These are phyloP conservation scores for Beverwykella pulmonaria DNA, from an alignment of 495 filamentous ascomycete genomes.

Conservation along the genomic window DNA sequence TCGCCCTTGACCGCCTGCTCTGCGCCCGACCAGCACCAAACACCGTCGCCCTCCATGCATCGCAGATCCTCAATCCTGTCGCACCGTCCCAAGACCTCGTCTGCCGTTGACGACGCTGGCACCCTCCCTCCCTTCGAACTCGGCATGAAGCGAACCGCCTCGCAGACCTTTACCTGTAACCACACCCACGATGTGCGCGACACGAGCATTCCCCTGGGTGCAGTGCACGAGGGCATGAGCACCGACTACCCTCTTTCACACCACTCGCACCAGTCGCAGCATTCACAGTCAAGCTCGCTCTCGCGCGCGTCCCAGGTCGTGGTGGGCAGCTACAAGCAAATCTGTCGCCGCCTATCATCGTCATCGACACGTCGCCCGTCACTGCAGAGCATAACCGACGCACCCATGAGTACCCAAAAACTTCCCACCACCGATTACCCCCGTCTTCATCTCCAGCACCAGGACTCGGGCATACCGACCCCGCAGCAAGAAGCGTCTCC, in stretches of 20 bases:
- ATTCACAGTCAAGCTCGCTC: constrained; percentile 28
- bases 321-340: constrained; percentile 20
- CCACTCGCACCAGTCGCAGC: neutral
- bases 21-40: neutral
- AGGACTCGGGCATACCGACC: constrained; percentile 28
- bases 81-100: constrained; percentile 37
- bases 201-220: neutral
- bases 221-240: constrained; percentile 21
- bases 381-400: neutral
- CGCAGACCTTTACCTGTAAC: constrained; percentile 29
- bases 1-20: neutral
- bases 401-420: neutral
- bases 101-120: constrained; percentile 27
- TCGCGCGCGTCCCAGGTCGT: constrained; percentile 24
- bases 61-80: constrained; percentile 26
- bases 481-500: neutral
- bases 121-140: neutral
- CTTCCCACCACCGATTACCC: neutral
- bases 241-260: constrained; percentile 1
- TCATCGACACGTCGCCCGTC: constrained; percentile 22
- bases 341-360: constrained; percentile 30
- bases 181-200: constrained; percentile 17
- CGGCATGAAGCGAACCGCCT: constrained; percentile 36
- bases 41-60: constrained; percentile 22
- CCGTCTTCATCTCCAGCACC: constrained; percentile 11